Percentiles rank a stretch among this genome's conserved stretches.
These are phyloP conservation scores for Clathrus columnatus DNA, from an alignment of 768 basidiomycete species.

Conservation along the genomic window DNA sequence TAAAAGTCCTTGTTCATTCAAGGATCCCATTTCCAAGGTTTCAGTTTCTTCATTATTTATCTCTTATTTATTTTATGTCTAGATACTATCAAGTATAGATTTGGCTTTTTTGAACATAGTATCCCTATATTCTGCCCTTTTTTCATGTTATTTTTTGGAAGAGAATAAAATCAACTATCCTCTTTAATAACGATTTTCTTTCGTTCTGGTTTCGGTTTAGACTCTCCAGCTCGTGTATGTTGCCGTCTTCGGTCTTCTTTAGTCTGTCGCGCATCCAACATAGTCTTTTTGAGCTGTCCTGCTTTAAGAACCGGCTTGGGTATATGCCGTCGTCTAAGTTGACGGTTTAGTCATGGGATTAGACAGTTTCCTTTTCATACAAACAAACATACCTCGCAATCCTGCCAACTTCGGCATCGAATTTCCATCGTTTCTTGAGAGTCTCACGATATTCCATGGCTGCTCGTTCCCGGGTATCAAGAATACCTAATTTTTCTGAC, in stretches of 20 bases:
- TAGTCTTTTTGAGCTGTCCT: slow-evolving; percentile 78
- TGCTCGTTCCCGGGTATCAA: slow-evolving; percentile 84
- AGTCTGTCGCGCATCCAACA: slow-evolving; percentile 81
- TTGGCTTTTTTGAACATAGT: no score
- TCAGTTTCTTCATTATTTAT: no score
- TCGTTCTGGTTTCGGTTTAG: slow-evolving; percentile 84
- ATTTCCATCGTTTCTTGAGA: slow-evolving; percentile 83
- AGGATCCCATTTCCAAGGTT: no score
- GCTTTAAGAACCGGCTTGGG: slow-evolving; percentile 91
- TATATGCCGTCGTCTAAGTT: slow-evolving; percentile 63
- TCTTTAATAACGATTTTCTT: slow-evolving; percentile 81
- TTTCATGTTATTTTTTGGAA: no score
- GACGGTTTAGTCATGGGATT: background rate
- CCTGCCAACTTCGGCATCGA: slow-evolving; percentile 71
- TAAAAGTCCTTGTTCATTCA: background rate
- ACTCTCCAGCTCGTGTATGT: slow-evolving; percentile 79
- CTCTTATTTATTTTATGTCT: no score
- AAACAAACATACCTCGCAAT: slow-evolving; percentile 58
- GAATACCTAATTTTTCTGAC: slow-evolving; percentile 82
- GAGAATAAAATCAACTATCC: slow-evolving; percentile 35
- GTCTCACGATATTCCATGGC: slow-evolving; percentile 88
- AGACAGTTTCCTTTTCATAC: background rate
- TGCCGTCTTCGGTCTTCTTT: slow-evolving; percentile 91
- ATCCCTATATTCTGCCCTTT: no score
- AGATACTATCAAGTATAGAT: background rate